Evolutionary conservation across 2,329 filamentous ascomycete species (phyloP), one percentile per base, ranked within the genome.

Genomic region (Calonectria hawksworthii): DNA sequence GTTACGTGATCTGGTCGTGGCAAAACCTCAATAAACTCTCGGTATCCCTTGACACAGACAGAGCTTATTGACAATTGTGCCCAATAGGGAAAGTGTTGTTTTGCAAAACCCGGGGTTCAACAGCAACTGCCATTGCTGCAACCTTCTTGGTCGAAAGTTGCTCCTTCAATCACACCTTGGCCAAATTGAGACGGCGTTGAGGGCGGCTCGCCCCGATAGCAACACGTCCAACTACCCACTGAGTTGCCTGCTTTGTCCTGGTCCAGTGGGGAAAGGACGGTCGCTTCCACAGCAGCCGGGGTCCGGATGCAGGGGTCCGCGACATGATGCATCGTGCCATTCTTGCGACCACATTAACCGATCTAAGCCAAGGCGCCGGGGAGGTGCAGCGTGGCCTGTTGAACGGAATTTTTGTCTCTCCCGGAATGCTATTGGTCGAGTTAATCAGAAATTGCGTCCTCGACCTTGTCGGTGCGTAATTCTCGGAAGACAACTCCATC

Each of bases 381-480:
- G 23, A 8, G 14, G 1, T 30, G 56, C 23, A 63, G 38, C 56
- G 41, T 63, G 56, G 56, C 34, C 56, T 41, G 56, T 23, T 10
- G 28, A 34, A 28, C n/a, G 13, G 16, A 23, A 3, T 23, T 28
- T 61, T 23, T 6, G 13, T 4, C 32, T 28, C n/a, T n/a, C n/a
- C n/a, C n/a, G 32, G 56, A 11, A 21, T 63, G 28, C 23, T 28
- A 63, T 63, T 63, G 56, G 56, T 38, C 36, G 32, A 63, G 23
- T 63, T 63, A 63, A 63, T 63, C 56, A 63, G 56, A 41, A 18
- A 41, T 63, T 63, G 44, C 23, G 36, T 41, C 30, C 36, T 36
- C 10, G 2, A 10, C 18, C 5, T 28, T 63, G 23, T n/a, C 23
- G 23, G 2, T 38, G 34, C 34, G 56, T 38, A 26, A 41, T 30